Evolutionary conservation across 2,329 filamentous ascomycete genomes (phyloP).

Genomic region (Grosmannia serpens): DNA sequence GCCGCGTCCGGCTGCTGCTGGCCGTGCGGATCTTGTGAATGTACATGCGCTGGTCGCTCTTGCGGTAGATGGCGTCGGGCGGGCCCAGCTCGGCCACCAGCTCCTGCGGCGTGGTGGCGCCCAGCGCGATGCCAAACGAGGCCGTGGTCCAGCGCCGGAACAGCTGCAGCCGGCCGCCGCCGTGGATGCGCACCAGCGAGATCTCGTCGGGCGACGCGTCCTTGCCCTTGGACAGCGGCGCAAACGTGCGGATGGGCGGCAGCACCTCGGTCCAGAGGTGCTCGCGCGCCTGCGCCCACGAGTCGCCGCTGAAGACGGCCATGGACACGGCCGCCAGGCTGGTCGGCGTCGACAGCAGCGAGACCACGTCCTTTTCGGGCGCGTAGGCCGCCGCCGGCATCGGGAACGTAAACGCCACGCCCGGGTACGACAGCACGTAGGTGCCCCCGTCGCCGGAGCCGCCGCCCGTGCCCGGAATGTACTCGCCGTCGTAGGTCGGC

Average conservation of each 20-base stretch:
- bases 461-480: conserved; percentile 44
- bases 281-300: conserved; percentile 74
- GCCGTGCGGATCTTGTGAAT: conserved; percentile 59
- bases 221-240: conserved; percentile 49
- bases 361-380: conserved; percentile 68
- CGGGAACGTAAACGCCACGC: conserved; percentile 85
- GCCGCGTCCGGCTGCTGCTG: conserved; percentile 37
- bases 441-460: conserved; percentile 46
- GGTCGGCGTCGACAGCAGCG: conserved; percentile 67
- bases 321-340: conserved; percentile 71
- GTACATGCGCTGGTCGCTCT: conserved; percentile 78
- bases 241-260: conserved; percentile 61
- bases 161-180: conserved; percentile 68
- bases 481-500: conserved; percentile 89
- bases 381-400: conserved; percentile 65
- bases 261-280: conserved; percentile 66
- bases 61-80: conserved; percentile 87
- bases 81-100: conserved; percentile 82
- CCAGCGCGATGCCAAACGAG: conserved; percentile 58
- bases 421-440: conserved; percentile 89
- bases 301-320: conserved; percentile 82
- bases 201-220: conserved; percentile 83
- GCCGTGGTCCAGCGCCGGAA: conserved; percentile 51
- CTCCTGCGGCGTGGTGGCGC: conserved; percentile 85
- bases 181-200: conserved; percentile 66